phyloP scores from a whole-genome alignment of 2,329 filamentous ascomycete genomes.

The Microcyclospora pomicola region DNA sequence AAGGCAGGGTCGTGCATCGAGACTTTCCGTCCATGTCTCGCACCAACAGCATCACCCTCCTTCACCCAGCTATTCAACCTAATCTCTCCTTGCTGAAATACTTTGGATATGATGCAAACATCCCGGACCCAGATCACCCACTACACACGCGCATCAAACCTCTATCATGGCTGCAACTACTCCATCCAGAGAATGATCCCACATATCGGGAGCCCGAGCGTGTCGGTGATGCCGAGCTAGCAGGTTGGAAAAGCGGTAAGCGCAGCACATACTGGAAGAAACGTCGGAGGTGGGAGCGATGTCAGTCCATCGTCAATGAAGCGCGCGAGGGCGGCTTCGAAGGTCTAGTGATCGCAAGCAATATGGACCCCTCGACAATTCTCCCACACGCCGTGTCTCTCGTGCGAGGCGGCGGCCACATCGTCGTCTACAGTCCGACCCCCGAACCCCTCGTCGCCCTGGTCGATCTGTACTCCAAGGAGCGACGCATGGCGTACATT shows the following conservation, averaged over 20 bases:
- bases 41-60: conserved; percentile 64
- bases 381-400: conserved; percentile 65
- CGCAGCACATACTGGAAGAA: conserved; percentile 82
- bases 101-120: conserved; percentile 70
- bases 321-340: conserved; percentile 64
- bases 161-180: conserved; percentile 82
- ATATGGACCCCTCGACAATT: conserved; percentile 68
- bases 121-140: conserved; percentile 53
- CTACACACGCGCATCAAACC: conserved; percentile 68
- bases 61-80: conserved; percentile 72
- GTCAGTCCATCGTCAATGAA: conserved; percentile 57
- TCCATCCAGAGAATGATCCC: conserved; percentile 61
- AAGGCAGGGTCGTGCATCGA: conserved; percentile 21
- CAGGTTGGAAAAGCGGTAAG: conserved; percentile 65
- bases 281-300: conserved; percentile 64
- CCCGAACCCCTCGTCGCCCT: conserved; percentile 66
- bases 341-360: conserved; percentile 66
- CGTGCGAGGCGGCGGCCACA: conserved; percentile 65
- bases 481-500: conserved; percentile 63
- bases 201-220: conserved; percentile 56
- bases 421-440: conserved; percentile 72
- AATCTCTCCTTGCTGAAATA: conserved; percentile 81
- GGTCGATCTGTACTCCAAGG: conserved; percentile 72
- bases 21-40: conserved; percentile 46
- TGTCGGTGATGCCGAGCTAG: conserved; percentile 47